Evolutionary conservation across 1,284 basidiomycete species (phyloP).

Genomic region (Pyrrhoderma lamaoense): DNA sequence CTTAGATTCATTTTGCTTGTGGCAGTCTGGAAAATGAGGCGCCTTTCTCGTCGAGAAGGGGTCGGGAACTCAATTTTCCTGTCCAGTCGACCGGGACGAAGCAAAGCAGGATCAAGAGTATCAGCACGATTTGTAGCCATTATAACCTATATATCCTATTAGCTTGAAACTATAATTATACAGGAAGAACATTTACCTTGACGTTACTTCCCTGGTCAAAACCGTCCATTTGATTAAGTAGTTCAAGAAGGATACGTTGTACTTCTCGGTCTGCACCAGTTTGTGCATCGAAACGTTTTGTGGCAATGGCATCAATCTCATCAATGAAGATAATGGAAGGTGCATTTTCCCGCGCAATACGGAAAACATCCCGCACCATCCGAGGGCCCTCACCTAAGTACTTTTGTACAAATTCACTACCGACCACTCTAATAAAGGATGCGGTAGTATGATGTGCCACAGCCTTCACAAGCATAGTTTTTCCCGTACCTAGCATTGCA

Average conservation of each 20-base stretch:
- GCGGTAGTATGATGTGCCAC: slow-evolving; percentile 97
- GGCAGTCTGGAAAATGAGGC: slow-evolving; percentile 97
- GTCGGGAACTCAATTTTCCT: slow-evolving; percentile 98
- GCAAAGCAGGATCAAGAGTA: slow-evolving; percentile 92
- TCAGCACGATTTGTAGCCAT: slow-evolving; percentile 98
- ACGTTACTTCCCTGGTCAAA: slow-evolving; percentile 99
- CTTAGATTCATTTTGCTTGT: slow-evolving; percentile 97
- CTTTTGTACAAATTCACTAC: slow-evolving; percentile 98
- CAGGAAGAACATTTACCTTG: slow-evolving; percentile 56
- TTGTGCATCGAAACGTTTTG: slow-evolving; percentile 99
- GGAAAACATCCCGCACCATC: slow-evolving; percentile 99
- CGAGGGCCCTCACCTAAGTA: slow-evolving; percentile 99
- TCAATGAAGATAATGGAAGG: slow-evolving; percentile 99
- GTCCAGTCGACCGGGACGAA: slow-evolving; percentile 96
- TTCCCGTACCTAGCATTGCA: slow-evolving; percentile 77
- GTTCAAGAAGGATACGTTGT: slow-evolving; percentile 96
- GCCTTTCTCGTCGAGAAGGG: slow-evolving; percentile 91
- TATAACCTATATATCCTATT: slow-evolving; percentile 66
- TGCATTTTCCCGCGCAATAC: slow-evolving; percentile 93
- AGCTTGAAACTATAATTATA: too few relatives aligned
- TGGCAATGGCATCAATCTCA: slow-evolving; percentile 98
- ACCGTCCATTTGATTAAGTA: slow-evolving; percentile 99
- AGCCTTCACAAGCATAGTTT: slow-evolving; percentile 99
- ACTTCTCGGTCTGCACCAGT: slow-evolving; percentile 99
- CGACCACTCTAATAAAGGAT: slow-evolving; percentile 96